A percentile compares a stretch with the other conserved stretches of the same genome.
phyloP scores from a whole-genome alignment of 805 yeast genomes.

The Candida koratica region DNA sequence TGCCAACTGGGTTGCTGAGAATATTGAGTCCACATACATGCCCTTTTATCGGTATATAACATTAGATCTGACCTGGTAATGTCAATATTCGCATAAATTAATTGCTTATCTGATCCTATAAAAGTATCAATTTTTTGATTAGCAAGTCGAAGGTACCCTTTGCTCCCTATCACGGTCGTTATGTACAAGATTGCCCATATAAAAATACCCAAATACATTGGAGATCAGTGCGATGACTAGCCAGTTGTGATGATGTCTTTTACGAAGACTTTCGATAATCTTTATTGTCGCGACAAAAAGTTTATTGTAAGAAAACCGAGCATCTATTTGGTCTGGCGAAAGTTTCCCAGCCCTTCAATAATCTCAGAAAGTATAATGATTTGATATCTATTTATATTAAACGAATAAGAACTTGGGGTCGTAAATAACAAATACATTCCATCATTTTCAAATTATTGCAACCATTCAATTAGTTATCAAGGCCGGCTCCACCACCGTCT shows the following conservation, averaged over 20 bases:
- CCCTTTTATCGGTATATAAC: conserved; percentile 14
- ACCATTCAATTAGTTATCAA: no score
- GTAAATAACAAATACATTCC: no score
- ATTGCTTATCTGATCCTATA: conserved; percentile 23
- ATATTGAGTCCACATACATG: conserved; percentile 7
- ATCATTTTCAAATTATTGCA: no score
- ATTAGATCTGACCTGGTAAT: conserved; percentile 28
- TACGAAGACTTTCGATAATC: no score
- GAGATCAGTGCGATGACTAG: no score
- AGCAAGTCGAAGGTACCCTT: conserved; percentile 6
- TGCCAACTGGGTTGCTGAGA: conserved; percentile 1
- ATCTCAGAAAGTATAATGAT: no score
- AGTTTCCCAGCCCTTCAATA: no score
- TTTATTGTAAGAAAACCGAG: neutral
- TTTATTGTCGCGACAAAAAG: neutral
- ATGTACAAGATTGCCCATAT: neutral
- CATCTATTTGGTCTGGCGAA: no score
- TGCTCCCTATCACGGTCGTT: neutral
- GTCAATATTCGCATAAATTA: conserved; percentile 19
- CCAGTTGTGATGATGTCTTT: no score
- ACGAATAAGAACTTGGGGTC: no score
- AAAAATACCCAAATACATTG: no score
- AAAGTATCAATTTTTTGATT: conserved; percentile 10
- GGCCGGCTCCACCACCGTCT: conserved; percentile 20
- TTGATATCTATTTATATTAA: no score